These are phyloP conservation scores for Hydrangea macrophylla DNA, from an alignment of 148 eudicot genomes.

Conservation along the genomic window DNA sequence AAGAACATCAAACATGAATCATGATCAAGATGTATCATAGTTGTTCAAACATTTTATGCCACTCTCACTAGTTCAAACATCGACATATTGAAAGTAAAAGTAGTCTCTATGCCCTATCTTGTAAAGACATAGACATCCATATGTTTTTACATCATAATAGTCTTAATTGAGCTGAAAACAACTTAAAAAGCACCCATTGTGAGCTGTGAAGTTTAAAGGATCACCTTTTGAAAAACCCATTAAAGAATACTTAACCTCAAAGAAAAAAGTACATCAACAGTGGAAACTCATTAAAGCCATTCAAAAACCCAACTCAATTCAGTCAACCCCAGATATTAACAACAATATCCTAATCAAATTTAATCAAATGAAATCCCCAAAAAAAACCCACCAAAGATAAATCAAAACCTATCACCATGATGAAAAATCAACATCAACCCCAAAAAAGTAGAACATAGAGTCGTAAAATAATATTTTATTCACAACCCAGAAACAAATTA, in stretches of 20 bases:
- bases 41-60: background rate
- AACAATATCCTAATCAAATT: background rate
- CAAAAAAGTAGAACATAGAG: background rate
- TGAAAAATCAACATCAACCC: background rate
- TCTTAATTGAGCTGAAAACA: background rate
- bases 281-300: background rate
- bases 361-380: background rate
- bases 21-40: too few relatives aligned
- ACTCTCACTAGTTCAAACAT: background rate
- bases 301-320: background rate
- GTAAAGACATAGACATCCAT: background rate
- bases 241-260: background rate
- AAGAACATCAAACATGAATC: too few relatives aligned
- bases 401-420: conserved; percentile 9
- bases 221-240: background rate
- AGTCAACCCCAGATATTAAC: background rate
- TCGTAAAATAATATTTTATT: conserved; percentile 1
- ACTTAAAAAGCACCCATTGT: background rate
- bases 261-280: background rate
- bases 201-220: background rate
- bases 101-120: too few relatives aligned
- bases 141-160: background rate
- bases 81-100: too few relatives aligned
- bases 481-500: background rate
- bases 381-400: background rate